Percentiles rank a stretch among this genome's conserved stretches.
Evolutionary conservation across 225 moss, liverwort and hornwort genomes (phyloP).

Genomic region (Bryum argenteum): DNA sequence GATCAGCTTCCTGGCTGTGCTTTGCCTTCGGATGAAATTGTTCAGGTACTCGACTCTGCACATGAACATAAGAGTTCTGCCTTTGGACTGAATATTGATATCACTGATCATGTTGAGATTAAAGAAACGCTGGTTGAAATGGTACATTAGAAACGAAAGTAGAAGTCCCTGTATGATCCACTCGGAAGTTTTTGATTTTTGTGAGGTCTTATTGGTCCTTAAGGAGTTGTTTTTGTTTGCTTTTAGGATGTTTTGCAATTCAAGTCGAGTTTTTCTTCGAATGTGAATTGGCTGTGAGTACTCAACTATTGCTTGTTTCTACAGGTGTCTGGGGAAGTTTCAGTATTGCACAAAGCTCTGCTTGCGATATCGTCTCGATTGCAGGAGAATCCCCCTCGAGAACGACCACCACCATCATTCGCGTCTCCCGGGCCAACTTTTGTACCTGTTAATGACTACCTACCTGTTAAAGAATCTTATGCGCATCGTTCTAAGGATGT

Average conservation of each 20-base stretch:
- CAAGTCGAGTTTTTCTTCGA: neutral
- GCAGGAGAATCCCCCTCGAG: slow-evolving; percentile 95
- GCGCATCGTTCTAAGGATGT: slow-evolving; percentile 49
- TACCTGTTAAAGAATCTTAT: slow-evolving; percentile 73
- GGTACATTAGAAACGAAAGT: neutral
- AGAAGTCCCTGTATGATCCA: neutral
- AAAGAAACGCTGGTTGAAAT: neutral
- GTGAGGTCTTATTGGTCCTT: neutral
- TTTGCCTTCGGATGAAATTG: slow-evolving; percentile 87
- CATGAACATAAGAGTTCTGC: neutral
- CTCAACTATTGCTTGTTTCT: slow-evolving; percentile 15
- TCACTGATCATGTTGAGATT: no score
- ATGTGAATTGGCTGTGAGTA: slow-evolving; percentile 10
- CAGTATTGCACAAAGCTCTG: slow-evolving; percentile 79
- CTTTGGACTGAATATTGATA: no score
- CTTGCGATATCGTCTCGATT: slow-evolving; percentile 88
- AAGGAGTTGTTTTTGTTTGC: neutral
- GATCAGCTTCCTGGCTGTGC: slow-evolving; percentile 96
- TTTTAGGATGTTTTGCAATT: neutral
- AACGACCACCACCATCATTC: slow-evolving; percentile 73
- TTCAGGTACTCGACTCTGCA: slow-evolving; percentile 60
- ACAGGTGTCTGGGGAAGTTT: slow-evolving; percentile 85
- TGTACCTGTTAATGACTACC: slow-evolving; percentile 69
- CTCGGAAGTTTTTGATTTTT: neutral
- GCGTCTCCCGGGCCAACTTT: slow-evolving; percentile 58